Percentiles rank a stretch among this genome's conserved stretches.
Conservation (phyloP, 2,329 filamentous ascomycete species). For the Aureobasidium sp. region DNA sequence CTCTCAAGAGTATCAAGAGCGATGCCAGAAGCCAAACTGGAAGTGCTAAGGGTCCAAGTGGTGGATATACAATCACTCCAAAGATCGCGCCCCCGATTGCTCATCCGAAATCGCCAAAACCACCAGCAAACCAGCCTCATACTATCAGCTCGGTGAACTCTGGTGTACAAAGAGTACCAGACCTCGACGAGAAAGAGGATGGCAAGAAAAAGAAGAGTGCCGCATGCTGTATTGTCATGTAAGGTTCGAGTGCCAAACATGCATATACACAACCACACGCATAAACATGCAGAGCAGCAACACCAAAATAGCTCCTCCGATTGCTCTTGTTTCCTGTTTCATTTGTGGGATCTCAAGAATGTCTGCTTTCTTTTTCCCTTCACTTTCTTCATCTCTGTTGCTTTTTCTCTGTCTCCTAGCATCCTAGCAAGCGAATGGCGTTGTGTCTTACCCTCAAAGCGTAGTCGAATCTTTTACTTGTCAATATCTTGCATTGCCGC, state of each 20-base stretch:
- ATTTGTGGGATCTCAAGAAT: neutral
- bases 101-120: slow-evolving; percentile 23
- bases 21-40: slow-evolving; percentile 22
- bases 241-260: slow-evolving; percentile 25
- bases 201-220: slow-evolving; percentile 54
- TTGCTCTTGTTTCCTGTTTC: neutral
- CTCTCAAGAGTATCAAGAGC: slow-evolving; percentile 23
- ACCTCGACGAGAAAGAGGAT: slow-evolving; percentile 47
- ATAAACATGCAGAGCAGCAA: neutral
- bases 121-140: neutral
- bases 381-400: neutral
- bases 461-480: slow-evolving; percentile 3
- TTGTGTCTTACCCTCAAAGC: slow-evolving; percentile 1
- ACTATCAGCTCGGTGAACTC: slow-evolving; percentile 21
- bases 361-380: neutral
- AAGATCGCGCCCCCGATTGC: slow-evolving; percentile 37
- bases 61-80: slow-evolving; percentile 42
- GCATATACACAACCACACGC: slow-evolving; percentile 2
- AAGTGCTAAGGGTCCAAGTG: slow-evolving; percentile 33
- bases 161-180: slow-evolving; percentile 45
- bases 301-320: neutral
- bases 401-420: slow-evolving; percentile 7
- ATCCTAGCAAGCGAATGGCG: slow-evolving; percentile 13
- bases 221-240: slow-evolving; percentile 72
- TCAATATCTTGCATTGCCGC: neutral